Evolutionary conservation across 352 stramenopile genomes (phyloP).

Genomic region (Pythium biforme): DNA sequence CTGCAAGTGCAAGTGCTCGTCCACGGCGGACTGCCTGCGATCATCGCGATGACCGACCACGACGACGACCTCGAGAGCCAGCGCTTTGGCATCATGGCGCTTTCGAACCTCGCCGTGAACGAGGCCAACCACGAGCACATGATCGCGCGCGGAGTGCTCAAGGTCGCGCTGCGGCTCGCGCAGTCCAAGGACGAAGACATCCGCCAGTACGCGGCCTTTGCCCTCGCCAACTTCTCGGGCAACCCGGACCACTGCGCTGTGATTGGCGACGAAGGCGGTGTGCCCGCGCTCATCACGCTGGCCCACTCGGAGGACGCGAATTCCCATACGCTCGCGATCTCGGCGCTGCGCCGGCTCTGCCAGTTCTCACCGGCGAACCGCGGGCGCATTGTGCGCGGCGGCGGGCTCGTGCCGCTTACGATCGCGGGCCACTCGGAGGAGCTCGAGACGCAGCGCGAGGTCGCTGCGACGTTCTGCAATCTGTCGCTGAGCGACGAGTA

Average conservation of each 20-base stretch:
- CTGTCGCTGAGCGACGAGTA: slow-evolving; percentile 92
- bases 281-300: slow-evolving; percentile 89
- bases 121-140: slow-evolving; percentile 93
- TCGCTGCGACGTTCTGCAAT: slow-evolving; percentile 93
- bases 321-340: slow-evolving; percentile 90
- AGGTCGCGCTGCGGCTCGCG: slow-evolving; percentile 77
- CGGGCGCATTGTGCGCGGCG: slow-evolving; percentile 80
- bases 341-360: slow-evolving; percentile 90
- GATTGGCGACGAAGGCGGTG: slow-evolving; percentile 90
- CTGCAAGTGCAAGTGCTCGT: slow-evolving; percentile 93
- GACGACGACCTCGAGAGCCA: slow-evolving; percentile 80
- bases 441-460: slow-evolving; percentile 94
- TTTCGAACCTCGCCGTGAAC: slow-evolving; percentile 94
- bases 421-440: slow-evolving; percentile 84
- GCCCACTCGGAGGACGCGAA: slow-evolving; percentile 87
- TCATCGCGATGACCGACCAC: slow-evolving; percentile 77
- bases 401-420: slow-evolving; percentile 83
- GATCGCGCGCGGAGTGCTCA: slow-evolving; percentile 85
- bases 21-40: slow-evolving; percentile 88
- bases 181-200: slow-evolving; percentile 76
- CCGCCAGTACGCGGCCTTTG: slow-evolving; percentile 90
- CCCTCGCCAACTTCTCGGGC: slow-evolving; percentile 91
- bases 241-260: slow-evolving; percentile 85
- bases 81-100: slow-evolving; percentile 92
- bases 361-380: slow-evolving; percentile 89